Base-by-base conservation (phyloP, 805 yeast species). In the Candida andamanensis region DNA sequence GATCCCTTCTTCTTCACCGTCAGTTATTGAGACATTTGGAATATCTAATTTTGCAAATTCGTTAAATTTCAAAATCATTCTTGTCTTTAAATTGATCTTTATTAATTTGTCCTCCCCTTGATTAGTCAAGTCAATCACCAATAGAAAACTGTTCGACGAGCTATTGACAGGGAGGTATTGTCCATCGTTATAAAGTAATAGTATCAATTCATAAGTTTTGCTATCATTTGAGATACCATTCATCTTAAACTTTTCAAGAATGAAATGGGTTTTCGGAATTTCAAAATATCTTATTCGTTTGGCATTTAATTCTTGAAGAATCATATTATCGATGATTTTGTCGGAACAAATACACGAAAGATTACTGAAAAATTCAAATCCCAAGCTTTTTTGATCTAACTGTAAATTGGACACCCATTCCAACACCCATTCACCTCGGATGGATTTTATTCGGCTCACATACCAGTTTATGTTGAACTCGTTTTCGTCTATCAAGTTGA, bases 341-440 rank as follows among this genome's bases (percentile, higher is more conserved):
- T 71, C 69, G 1, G 75, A 67, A 19, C 78, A 61, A 4, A 56
- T 35, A 13, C 61, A 63, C 1, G 73, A 58, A 18, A 74, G 50
- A 7, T 56, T 54, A 20, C 55, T 45, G 40, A 71, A 60, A 37
- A 63, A 63, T 12, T 46, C 45, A 39, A 60, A 63, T 33, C 51
- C 48, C 14, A 52, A 39, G 14, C 35, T 42, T 10, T 40, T n/a
- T 6, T 38, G 37, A 7, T 11, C 12, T 6, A 36, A 15, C 10
- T 30, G 24, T 13, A 41, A 24, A 17, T 31, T 24, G 14, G 37
- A 30, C 12, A 60, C 56, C 79, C 78, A 74, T 32, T 66, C 67
- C n/a, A 75, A 50, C 16, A 60, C 57, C 80, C 81, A 75, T 32
- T 68, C 74, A 5, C 78, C 78, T 30, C 66, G 58, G 10, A 64